Conservation (phyloP, 2,329 filamentous ascomycete species). For the Cladosporium sp. region DNA sequence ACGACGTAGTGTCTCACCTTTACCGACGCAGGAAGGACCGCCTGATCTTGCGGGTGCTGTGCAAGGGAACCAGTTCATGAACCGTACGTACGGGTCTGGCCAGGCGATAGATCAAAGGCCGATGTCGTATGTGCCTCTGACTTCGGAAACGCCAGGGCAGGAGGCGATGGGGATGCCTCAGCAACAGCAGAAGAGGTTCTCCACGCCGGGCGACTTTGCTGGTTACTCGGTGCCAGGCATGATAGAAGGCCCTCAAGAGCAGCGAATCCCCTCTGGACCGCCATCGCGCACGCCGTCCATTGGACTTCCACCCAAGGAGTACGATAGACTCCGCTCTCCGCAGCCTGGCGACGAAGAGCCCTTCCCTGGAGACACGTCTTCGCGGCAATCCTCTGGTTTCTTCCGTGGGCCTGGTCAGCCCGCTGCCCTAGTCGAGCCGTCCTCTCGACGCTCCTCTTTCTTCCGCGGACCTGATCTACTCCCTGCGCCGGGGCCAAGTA, state of each 20-base stretch:
- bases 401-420: conserved; percentile 14
- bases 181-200: background rate
- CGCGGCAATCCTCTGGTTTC: conserved; percentile 18
- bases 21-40: background rate
- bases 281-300: background rate
- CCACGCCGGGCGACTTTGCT: background rate
- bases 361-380: background rate
- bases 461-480: conserved; percentile 15
- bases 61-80: background rate
- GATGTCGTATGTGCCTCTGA: conserved; percentile 25
- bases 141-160: conserved; percentile 16
- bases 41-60: background rate
- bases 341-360: background rate
- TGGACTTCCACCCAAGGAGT: conserved; percentile 18
- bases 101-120: conserved; percentile 18
- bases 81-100: background rate
- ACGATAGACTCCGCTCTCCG: conserved; percentile 19
- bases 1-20: background rate
- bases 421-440: background rate
- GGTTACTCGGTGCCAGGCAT: background rate
- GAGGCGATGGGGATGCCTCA: conserved; percentile 8
- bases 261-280: background rate
- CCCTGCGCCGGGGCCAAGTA: background rate
- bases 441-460: conserved; percentile 18
- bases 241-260: background rate